Conservation (phyloP, 805 yeast species). For the Schwanniomyces yamadae region DNA sequence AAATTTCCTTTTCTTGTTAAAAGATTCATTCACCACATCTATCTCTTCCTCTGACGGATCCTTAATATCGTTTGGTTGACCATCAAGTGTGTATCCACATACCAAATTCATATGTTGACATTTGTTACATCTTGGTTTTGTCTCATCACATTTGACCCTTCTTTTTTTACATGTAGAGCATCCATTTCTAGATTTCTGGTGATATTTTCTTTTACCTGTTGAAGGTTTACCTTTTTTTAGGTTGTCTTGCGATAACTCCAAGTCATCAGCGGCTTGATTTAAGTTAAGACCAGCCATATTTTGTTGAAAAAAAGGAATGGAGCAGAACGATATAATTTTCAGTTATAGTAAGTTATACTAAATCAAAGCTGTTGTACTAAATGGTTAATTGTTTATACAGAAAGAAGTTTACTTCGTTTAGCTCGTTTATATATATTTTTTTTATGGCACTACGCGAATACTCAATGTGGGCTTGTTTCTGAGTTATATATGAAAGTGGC, state of each 20-base stretch:
- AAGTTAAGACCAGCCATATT: slow-evolving; percentile 1
- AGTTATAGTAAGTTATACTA: no score
- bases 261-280: background rate
- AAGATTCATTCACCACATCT: background rate
- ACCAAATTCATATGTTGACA: slow-evolving; percentile 77
- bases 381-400: no score
- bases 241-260: background rate
- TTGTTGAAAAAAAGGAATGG: slow-evolving; percentile 1
- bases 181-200: slow-evolving; percentile 84
- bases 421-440: no score
- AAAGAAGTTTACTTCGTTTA: no score
- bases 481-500: no score
- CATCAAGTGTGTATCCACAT: slow-evolving; percentile 55
- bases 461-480: no score
- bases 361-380: no score
- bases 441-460: no score
- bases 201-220: slow-evolving; percentile 80
- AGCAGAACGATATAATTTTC: no score
- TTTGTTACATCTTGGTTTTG: slow-evolving; percentile 73
- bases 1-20: slow-evolving; percentile 5
- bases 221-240: slow-evolving; percentile 21
- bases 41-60: background rate
- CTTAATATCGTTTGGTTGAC: slow-evolving; percentile 8
- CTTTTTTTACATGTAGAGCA: slow-evolving; percentile 87
- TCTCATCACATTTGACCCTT: slow-evolving; percentile 91